Conservation (phyloP, 75 land plant species). For the Cupressus sempervirens region DNA sequence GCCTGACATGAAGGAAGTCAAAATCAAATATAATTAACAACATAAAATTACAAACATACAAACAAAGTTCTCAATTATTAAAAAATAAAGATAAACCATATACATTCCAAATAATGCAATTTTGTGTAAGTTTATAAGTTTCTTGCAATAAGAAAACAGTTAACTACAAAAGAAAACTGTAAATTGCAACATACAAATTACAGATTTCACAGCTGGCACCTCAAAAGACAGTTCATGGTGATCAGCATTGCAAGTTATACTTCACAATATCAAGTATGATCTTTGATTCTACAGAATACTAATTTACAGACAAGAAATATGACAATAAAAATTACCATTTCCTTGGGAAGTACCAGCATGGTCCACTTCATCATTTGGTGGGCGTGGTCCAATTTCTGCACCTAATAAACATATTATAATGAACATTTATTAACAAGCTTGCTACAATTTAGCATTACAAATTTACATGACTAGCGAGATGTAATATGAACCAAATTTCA, state of each 20-base stretch:
- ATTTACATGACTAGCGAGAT: neutral
- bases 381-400: slow-evolving; percentile 37
- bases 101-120: neutral
- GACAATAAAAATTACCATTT: slow-evolving; percentile 29
- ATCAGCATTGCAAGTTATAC: neutral
- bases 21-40: neutral
- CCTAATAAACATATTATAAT: slow-evolving; percentile 16
- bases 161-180: too few species aligned
- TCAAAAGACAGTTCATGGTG: neutral
- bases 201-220: neutral
- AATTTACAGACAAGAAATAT: neutral
- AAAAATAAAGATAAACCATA: neutral
- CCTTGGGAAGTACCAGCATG: slow-evolving; percentile 43
- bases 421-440: neutral
- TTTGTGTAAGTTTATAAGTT: too few species aligned
- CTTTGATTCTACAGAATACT: neutral
- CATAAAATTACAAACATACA: too few species aligned
- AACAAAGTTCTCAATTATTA: neutral
- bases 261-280: neutral
- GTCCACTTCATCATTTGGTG: slow-evolving; percentile 36
- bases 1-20: neutral
- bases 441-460: slow-evolving; percentile 2
- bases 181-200: too few species aligned
- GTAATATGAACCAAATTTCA: neutral
- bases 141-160: neutral